Conservation (phyloP, 371 early-diverging fungal genomes). For the Mortierella sp. region DNA sequence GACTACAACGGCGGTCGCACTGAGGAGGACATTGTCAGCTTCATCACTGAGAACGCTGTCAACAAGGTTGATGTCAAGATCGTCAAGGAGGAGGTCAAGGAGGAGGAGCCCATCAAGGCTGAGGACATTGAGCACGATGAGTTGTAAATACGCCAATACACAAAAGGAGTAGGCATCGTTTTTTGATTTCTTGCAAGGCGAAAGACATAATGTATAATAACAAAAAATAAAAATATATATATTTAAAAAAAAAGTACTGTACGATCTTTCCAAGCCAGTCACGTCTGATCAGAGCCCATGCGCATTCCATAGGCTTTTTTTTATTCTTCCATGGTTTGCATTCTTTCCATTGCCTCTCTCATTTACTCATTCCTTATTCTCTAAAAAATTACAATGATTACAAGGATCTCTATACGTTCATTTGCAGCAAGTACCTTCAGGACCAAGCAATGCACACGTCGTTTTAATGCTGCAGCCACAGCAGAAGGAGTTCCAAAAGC, state of each 20-base stretch:
- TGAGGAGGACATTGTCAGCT: constrained; percentile 79
- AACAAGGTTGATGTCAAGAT: constrained; percentile 52
- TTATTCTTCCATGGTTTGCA: background rate
- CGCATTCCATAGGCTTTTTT: background rate
- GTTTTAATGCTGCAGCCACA: constrained; percentile 2
- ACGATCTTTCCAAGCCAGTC: background rate
- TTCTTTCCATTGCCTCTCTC: constrained; percentile 1
- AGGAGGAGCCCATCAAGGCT: constrained; percentile 58
- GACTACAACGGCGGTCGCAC: constrained; percentile 90
- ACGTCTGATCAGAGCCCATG: constrained; percentile 3
- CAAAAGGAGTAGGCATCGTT: background rate
- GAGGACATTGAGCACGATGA: constrained; percentile 72
- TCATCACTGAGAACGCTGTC: constrained; percentile 78
- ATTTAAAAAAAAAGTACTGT: background rate
- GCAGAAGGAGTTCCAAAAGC: constrained; percentile 19
- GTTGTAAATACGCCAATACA: constrained; percentile 62
- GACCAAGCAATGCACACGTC: constrained; percentile 1
- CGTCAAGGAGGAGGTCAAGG: constrained; percentile 33
- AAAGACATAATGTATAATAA: background rate
- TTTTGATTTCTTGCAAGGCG: constrained; percentile 2
- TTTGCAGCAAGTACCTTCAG: constrained; percentile 10
- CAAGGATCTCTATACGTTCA: constrained; percentile 6
- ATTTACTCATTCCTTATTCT: background rate
- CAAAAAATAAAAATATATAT: background rate
- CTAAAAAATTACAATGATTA: background rate